Evolutionary conservation across 2,329 filamentous ascomycete species (phyloP).

Genomic region (Arthrobotrys musiformis): DNA sequence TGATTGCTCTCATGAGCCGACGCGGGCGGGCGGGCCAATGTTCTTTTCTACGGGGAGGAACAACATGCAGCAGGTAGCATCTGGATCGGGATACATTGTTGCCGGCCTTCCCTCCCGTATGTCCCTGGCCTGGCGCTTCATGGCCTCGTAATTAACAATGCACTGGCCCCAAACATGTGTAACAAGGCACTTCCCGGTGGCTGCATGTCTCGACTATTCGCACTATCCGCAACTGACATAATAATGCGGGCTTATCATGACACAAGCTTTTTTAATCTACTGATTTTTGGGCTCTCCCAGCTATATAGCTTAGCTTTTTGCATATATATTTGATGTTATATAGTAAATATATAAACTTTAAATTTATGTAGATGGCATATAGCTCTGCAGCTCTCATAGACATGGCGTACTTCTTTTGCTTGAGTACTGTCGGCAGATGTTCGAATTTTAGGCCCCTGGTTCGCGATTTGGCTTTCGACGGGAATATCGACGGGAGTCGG

Average conservation of each 20-base stretch:
- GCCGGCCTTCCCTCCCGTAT: background rate
- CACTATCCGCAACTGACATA: background rate
- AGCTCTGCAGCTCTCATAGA: too few relatives aligned
- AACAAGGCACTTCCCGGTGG: background rate
- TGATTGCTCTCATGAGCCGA: background rate
- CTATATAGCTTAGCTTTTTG: background rate
- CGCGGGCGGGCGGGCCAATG: too few relatives aligned
- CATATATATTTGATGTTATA: background rate
- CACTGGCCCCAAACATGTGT: background rate
- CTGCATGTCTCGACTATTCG: background rate
- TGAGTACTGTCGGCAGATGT: too few relatives aligned
- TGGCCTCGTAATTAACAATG: background rate
- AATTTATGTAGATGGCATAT: too few relatives aligned
- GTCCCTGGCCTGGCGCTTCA: background rate
- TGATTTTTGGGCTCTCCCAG: background rate
- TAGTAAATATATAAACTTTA: too few relatives aligned
- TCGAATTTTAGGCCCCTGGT: too few relatives aligned
- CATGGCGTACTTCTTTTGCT: too few relatives aligned
- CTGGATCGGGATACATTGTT: background rate
- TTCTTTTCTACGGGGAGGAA: background rate
- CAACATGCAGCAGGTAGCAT: background rate
- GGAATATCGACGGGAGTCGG: too few relatives aligned
- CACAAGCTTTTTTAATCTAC: background rate
- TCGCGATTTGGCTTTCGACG: too few relatives aligned
- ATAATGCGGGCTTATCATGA: background rate